A percentile compares a stretch with the other conserved stretches of the same genome.
phyloP scores from a whole-genome alignment of 1,284 basidiomycete species.

The Tilletiaria anomala region DNA sequence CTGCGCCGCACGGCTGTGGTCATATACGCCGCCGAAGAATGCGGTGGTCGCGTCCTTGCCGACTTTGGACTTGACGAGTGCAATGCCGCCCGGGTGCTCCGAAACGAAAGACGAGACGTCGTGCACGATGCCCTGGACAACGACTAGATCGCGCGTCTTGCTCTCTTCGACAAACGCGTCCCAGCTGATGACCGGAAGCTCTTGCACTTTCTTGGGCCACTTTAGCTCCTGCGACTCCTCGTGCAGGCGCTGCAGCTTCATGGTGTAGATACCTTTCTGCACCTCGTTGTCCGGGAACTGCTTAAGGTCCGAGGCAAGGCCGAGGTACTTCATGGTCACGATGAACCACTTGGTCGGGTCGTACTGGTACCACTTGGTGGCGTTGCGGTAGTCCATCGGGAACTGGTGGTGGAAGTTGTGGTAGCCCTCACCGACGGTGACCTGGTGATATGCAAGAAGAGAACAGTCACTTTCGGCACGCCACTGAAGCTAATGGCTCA shows the following conservation, averaged over 20 bases:
- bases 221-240: slow-evolving; percentile 15
- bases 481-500: too few relatives aligned
- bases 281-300: slow-evolving; percentile 39
- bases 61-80: slow-evolving; percentile 27
- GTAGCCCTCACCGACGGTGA: slow-evolving; percentile 37
- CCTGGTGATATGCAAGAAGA: too few relatives aligned
- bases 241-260: slow-evolving; percentile 32
- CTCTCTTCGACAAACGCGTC: slow-evolving; percentile 34
- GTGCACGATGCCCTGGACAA: slow-evolving; percentile 36
- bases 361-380: slow-evolving; percentile 37
- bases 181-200: slow-evolving; percentile 38
- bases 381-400: slow-evolving; percentile 39
- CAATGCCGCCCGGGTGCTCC: slow-evolving; percentile 35
- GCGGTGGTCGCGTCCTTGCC: slow-evolving; percentile 37
- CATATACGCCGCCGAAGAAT: slow-evolving; percentile 36
- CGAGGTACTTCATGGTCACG: slow-evolving; percentile 18
- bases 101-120: slow-evolving; percentile 34
- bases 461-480: too few relatives aligned
- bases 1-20: slow-evolving; percentile 37
- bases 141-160: slow-evolving; percentile 33
- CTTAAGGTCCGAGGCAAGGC: slow-evolving; percentile 36
- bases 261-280: slow-evolving; percentile 33
- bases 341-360: slow-evolving; percentile 40
- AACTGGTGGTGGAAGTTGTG: slow-evolving; percentile 40
- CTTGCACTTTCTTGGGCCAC: slow-evolving; percentile 26